A percentile compares a stretch with the other conserved stretches of the same genome.
Evolutionary conservation across 1,139 yeast genomes (phyloP).

Genomic region (Diutina rugosa): DNA sequence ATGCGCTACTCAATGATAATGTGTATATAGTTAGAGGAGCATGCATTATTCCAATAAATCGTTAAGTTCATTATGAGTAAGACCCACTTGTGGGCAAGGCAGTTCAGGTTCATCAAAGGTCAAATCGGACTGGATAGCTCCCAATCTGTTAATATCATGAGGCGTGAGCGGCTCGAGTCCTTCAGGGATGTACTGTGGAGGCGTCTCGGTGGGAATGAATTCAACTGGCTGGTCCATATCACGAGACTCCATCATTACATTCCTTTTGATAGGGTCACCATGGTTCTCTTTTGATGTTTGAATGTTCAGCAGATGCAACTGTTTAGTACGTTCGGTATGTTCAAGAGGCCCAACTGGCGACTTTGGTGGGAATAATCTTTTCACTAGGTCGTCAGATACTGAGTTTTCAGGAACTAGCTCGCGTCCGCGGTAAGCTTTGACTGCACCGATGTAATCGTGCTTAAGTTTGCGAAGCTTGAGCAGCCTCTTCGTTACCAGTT

Average conservation of each 20-base stretch:
- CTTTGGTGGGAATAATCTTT: conserved; percentile 5
- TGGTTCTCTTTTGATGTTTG: conserved; percentile 9
- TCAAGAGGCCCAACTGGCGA: conserved; percentile 4
- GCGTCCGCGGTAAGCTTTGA: conserved; percentile 5
- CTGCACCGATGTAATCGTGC: conserved; percentile 4
- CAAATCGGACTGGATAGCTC: conserved; percentile 6
- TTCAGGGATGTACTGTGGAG: conserved; percentile 17
- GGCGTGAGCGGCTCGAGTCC: conserved; percentile 6
- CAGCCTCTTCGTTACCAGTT: conserved; percentile 2
- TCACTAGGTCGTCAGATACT: conserved; percentile 14
- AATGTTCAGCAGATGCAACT: conserved; percentile 14
- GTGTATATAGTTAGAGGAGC: conserved; percentile 5
- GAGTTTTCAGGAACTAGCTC: conserved; percentile 9
- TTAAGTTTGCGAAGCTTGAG: conserved; percentile 5
- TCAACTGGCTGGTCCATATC: conserved; percentile 23
- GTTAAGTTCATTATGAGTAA: conserved; percentile 7
- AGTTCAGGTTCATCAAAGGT: conserved; percentile 8
- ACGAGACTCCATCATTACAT: not conserved
- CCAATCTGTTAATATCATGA: conserved; percentile 7
- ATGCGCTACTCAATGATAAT: conserved; percentile 26
- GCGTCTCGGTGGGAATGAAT: conserved; percentile 16
- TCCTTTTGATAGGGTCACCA: conserved; percentile 23
- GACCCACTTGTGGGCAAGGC: conserved; percentile 7
- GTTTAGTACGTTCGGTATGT: conserved; percentile 13
- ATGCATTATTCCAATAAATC: conserved; percentile 5